phyloP scores from a whole-genome alignment of 352 stramenopile species.

The Globisporangium paroecandrum region DNA sequence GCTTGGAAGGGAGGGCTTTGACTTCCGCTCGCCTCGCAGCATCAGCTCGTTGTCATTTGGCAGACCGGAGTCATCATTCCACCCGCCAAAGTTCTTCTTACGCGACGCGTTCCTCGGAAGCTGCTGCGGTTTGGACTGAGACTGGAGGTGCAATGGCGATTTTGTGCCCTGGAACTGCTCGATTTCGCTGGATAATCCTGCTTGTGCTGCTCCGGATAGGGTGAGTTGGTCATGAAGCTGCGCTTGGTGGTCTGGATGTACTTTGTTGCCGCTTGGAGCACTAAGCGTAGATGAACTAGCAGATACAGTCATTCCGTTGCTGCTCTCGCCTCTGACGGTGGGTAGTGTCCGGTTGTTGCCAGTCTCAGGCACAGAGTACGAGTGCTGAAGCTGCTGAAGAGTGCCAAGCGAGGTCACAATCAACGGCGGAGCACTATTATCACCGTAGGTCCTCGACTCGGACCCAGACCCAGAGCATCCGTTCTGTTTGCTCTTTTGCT shows the following conservation, averaged over 20 bases:
- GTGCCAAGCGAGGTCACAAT: slow-evolving; percentile 4
- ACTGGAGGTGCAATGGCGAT: not conserved
- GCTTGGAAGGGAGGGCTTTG: not conserved
- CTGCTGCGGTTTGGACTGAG: not conserved
- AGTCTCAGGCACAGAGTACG: not conserved
- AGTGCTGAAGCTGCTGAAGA: not conserved
- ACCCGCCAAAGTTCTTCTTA: not conserved
- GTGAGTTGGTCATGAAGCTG: not conserved
- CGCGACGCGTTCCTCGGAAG: not conserved
- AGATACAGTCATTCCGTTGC: not conserved
- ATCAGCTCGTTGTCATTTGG: not conserved
- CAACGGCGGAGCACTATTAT: not conserved
- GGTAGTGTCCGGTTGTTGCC: not conserved
- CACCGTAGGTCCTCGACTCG: not conserved
- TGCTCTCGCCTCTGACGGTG: not conserved
- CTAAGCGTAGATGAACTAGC: not conserved
- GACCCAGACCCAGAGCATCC: not conserved
- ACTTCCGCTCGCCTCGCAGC: slow-evolving; percentile 10
- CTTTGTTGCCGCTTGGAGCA: not conserved
- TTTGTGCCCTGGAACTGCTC: not conserved
- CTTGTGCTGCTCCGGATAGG: not conserved
- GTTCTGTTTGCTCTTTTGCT: not conserved
- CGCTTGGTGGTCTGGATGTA: not conserved
- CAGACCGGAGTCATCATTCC: not conserved
- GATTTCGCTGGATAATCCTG: not conserved